A percentile compares a stretch with the other conserved stretches of the same genome.
Conservation (phyloP, 345 rosid species). For the Aethionema arabicum region DNA sequence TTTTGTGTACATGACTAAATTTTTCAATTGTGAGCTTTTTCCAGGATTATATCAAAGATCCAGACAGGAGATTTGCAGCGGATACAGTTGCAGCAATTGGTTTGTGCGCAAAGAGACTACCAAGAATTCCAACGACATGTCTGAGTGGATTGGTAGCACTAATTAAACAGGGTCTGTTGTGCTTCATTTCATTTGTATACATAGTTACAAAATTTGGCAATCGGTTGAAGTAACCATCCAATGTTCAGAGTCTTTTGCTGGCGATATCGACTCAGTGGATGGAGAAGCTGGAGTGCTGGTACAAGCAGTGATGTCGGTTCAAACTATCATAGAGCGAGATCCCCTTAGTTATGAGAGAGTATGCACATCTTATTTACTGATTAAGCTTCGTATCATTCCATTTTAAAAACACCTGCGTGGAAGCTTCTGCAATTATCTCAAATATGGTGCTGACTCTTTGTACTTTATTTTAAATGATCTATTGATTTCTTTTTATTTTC, state of each 20-base stretch:
- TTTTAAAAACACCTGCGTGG: slow-evolving; percentile 2
- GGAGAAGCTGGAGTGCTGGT: slow-evolving; percentile 73
- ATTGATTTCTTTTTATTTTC: slow-evolving; percentile 20
- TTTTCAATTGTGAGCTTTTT: slow-evolving; percentile 18
- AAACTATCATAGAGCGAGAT: slow-evolving; percentile 70
- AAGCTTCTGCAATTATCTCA: slow-evolving; percentile 20
- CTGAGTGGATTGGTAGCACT: slow-evolving; percentile 71
- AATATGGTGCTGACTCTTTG: slow-evolving; percentile 11
- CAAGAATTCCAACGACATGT: slow-evolving; percentile 62
- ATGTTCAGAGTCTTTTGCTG: slow-evolving; percentile 55
- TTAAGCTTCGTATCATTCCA: slow-evolving; percentile 7
- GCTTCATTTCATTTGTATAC: slow-evolving; percentile 16
- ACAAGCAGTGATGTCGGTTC: slow-evolving; percentile 76
- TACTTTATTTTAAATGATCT: slow-evolving; percentile 2
- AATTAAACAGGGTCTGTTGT: slow-evolving; percentile 61
- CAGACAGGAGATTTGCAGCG: slow-evolving; percentile 89
- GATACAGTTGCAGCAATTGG: slow-evolving; percentile 88
- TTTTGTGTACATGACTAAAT: slow-evolving; percentile 8
- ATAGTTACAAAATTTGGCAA: background rate
- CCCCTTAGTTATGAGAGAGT: slow-evolving; percentile 85
- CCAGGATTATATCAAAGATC: slow-evolving; percentile 91
- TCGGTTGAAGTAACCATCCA: slow-evolving; percentile 29
- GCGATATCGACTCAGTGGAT: slow-evolving; percentile 43
- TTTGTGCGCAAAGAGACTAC: slow-evolving; percentile 69
- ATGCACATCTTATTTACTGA: slow-evolving; percentile 25